Conservation (phyloP, 2,329 filamentous ascomycete species). For the Talaromyces verruculosus region DNA sequence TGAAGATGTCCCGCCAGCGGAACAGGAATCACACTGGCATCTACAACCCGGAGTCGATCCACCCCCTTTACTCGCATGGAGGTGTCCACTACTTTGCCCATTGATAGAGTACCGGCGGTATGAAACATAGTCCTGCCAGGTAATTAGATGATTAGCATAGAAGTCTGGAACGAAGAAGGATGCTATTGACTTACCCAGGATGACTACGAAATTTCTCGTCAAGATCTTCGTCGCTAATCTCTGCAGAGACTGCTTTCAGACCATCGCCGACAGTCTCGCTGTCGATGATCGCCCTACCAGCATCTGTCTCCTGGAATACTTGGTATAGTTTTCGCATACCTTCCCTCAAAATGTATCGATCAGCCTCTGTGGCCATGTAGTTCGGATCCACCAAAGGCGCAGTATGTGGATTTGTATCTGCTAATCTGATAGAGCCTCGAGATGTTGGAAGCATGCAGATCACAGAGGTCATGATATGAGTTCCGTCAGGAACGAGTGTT, state of each 20-base stretch:
- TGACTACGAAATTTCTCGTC: constrained; percentile 3
- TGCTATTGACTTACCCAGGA: not conserved
- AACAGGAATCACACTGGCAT: constrained; percentile 7
- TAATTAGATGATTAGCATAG: not conserved
- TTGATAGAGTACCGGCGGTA: constrained; percentile 14
- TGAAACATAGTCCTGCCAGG: constrained; percentile 16
- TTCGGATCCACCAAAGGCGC: constrained; percentile 7
- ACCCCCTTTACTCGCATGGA: constrained; percentile 16
- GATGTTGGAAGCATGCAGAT: constrained; percentile 20
- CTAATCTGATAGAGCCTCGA: constrained; percentile 17
- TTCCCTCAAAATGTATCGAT: constrained; percentile 3
- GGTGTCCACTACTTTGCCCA: constrained; percentile 20
- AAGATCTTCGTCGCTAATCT: not conserved
- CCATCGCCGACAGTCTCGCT: constrained; percentile 2
- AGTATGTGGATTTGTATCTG: not conserved
- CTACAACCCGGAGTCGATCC: constrained; percentile 1
- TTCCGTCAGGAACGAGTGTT: constrained; percentile 15
- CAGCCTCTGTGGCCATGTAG: constrained; percentile 6
- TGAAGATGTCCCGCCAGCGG: not conserved
- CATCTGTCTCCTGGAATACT: not conserved
- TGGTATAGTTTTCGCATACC: not conserved
- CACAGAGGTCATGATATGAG: constrained; percentile 19
- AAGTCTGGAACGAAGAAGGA: not conserved
- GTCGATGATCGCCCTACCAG: not conserved
- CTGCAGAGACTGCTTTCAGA: not conserved